phyloP scores from a whole-genome alignment of 306 rosid genomes.

The Ormosia semicastrata region DNA sequence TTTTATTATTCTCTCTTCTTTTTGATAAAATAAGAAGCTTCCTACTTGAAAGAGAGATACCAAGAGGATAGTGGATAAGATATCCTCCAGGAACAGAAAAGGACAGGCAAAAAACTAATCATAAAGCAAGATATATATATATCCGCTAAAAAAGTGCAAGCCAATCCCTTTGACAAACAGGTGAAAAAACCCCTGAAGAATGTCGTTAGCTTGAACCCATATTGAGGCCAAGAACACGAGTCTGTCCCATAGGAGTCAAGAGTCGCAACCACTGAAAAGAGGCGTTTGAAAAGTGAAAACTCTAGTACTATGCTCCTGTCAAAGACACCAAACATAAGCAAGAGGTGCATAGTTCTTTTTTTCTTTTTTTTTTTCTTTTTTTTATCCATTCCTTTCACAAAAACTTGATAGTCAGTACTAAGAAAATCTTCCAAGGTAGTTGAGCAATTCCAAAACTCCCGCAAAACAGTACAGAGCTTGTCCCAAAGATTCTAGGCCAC shows the following conservation, averaged over 20 bases:
- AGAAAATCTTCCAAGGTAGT: slow-evolving; percentile 11
- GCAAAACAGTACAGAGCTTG: neutral
- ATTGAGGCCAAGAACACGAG: neutral
- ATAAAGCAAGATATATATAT: neutral
- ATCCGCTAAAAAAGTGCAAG: neutral
- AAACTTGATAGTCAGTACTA: neutral
- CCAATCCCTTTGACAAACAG: neutral
- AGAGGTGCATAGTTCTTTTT: neutral
- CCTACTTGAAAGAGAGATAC: neutral
- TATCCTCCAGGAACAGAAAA: neutral
- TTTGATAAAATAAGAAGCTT: neutral
- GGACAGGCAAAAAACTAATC: neutral
- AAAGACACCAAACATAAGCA: neutral
- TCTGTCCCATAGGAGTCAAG: neutral
- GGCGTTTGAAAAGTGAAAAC: neutral
- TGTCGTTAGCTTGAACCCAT: neutral
- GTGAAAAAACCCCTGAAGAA: neutral
- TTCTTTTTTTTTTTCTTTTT: neutral
- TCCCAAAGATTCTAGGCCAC: slow-evolving; percentile 5
- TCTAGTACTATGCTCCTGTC: neutral
- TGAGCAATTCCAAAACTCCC: slow-evolving; percentile 1
- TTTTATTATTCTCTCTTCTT: neutral
- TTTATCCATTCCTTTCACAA: neutral
- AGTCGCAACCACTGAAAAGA: neutral
- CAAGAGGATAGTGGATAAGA: neutral